Base-by-base conservation (phyloP, 805 yeast species). In the Myxozyma neotropica region DNA sequence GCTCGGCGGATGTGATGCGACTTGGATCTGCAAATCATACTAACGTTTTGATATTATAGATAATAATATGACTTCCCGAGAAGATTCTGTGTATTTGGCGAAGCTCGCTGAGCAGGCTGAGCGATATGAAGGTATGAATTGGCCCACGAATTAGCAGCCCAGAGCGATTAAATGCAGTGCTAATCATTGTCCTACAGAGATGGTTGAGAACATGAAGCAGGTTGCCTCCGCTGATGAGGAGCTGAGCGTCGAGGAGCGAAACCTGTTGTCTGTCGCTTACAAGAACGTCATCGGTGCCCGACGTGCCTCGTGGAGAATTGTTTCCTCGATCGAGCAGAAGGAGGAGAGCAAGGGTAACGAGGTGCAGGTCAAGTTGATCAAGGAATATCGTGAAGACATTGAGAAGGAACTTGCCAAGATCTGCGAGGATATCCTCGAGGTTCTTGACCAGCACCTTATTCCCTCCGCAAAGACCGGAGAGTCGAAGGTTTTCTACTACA, bases 231-330 rank as follows among this genome's bases (percentile, higher is more conserved):
- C 96, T 45, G 97, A 96, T 65, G 92, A 89, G 78, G 98, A 93
- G 77, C 81, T 94, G 69, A 87, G 95, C 53, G 96, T 94, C 68
- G 99, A 94, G 80, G 99, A 94, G 81, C 92, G 99, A 78, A 94
- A 94, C 80, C 82, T 93, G 69, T 83, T 93, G 71, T 90, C 97
- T 35, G 98, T 94, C 70, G 99, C 99, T 64, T 93, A 93, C 83
- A 93, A 93, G 80, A 93, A 93, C 74, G 98, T 93, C 58, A 93
- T 93, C 77, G 99, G 99, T 74, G 96, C 98, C 60, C 91, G 98
- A 73, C 92, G 99, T 81, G 98, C 99, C 60, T 90, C 97, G 47
- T 94, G 98, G 98, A 88, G 99, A 84, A 91, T 94, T 73, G 97
- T 94, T 55, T 91, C 97, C 39, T 90, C 97, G 49, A 93, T 93